These are phyloP conservation scores for Capsicum rhomboideum DNA, from an alignment of 257 asterid genomes.

Conservation along the genomic window DNA sequence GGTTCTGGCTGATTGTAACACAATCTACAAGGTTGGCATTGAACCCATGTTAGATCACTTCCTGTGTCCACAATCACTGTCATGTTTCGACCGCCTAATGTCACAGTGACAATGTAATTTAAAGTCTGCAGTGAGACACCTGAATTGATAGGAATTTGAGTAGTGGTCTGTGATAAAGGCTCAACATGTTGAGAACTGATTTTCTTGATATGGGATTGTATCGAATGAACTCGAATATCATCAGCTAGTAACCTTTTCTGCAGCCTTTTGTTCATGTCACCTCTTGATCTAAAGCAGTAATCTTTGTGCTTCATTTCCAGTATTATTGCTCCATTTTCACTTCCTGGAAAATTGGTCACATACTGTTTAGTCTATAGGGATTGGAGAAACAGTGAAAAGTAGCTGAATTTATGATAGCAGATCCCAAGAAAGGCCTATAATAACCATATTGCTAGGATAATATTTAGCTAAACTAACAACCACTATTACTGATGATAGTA, in stretches of 20 bases:
- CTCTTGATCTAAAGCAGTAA: constrained; percentile 24
- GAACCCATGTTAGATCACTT: constrained; percentile 86
- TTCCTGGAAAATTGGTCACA: constrained; percentile 26
- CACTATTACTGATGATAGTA: not conserved
- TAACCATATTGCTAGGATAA: not conserved
- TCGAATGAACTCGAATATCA: constrained; percentile 38
- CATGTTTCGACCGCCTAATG: constrained; percentile 49
- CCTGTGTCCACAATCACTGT: constrained; percentile 85
- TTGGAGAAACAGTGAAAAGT: not conserved
- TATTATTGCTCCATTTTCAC: constrained; percentile 50
- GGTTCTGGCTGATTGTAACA: constrained; percentile 82
- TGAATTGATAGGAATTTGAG: constrained; percentile 46
- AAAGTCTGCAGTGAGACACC: constrained; percentile 65
- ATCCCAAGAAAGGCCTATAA: constrained; percentile 4
- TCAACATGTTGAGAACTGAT: constrained; percentile 17
- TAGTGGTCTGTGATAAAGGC: constrained; percentile 29
- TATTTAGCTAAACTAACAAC: not conserved
- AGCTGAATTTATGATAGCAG: not conserved
- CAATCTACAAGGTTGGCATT: constrained; percentile 71
- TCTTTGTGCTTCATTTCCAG: constrained; percentile 68
- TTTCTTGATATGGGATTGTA: constrained; percentile 46
- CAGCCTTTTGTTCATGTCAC: constrained; percentile 23
- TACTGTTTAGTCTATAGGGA: not conserved
- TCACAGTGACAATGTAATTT: constrained; percentile 62
- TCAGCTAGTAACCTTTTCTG: constrained; percentile 28